Evolutionary conservation across 768 basidiomycete genomes (phyloP).

Genomic region (Naganishia friedmannii): DNA sequence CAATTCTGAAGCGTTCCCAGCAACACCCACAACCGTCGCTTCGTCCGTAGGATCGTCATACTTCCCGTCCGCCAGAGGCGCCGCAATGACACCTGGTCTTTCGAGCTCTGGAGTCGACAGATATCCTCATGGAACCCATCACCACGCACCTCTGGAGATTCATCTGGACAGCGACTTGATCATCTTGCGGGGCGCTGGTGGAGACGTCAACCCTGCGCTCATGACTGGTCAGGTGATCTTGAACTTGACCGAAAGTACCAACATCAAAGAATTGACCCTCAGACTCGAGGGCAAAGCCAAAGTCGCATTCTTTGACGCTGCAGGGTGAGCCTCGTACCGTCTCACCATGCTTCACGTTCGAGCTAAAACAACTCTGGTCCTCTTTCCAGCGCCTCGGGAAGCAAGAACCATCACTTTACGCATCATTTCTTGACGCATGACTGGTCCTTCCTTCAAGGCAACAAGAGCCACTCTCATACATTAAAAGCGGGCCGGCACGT

Average conservation of each 20-base stretch:
- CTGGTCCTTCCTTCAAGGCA: constrained; percentile 87
- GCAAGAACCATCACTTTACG: constrained; percentile 51
- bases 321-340: constrained; percentile 38
- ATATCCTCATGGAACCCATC: constrained; percentile 23
- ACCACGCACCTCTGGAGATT: constrained; percentile 61
- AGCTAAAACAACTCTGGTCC: constrained; percentile 11
- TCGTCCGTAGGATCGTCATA: constrained; percentile 7
- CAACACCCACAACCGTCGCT: neutral
- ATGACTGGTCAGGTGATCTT: constrained; percentile 79
- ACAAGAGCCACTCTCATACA: constrained; percentile 73
- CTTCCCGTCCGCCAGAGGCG: neutral
- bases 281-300: constrained; percentile 79
- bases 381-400: constrained; percentile 33
- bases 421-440: constrained; percentile 72
- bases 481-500: constrained; percentile 92
- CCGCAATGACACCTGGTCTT: neutral
- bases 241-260: constrained; percentile 73
- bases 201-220: constrained; percentile 73
- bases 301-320: constrained; percentile 58
- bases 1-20: constrained; percentile 5
- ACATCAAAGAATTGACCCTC: constrained; percentile 75
- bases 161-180: constrained; percentile 68
- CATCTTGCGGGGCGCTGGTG: constrained; percentile 71
- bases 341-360: neutral
- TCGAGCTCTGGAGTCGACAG: constrained; percentile 15